These are phyloP conservation scores for Chaetomium strumarium DNA, from an alignment of 2,329 filamentous ascomycete genomes.

Conservation along the genomic window DNA sequence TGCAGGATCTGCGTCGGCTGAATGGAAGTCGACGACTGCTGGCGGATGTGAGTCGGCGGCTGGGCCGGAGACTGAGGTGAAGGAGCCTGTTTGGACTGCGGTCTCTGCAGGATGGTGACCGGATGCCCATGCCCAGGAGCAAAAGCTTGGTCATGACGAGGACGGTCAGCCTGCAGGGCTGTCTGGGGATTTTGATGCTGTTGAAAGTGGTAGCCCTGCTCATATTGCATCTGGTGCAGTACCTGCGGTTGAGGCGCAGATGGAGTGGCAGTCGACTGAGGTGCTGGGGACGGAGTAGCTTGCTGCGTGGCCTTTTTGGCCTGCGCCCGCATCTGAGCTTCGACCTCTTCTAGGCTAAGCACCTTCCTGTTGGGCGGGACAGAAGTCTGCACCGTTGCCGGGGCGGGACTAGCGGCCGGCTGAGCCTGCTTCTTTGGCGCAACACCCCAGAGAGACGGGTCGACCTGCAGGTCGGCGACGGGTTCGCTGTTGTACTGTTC, in stretches of 20 bases:
- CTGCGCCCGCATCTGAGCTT: constrained; percentile 80
- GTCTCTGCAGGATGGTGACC: constrained; percentile 51
- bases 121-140: constrained; percentile 40
- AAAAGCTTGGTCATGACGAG: constrained; percentile 24
- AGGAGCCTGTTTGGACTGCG: constrained; percentile 39
- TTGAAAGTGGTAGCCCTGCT: constrained; percentile 21
- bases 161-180: constrained; percentile 13
- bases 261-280: constrained; percentile 2
- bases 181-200: constrained; percentile 22
- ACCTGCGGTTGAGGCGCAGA: constrained; percentile 29
- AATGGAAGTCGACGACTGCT: constrained; percentile 34
- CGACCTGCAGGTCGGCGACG: constrained; percentile 84
- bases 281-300: constrained; percentile 28
- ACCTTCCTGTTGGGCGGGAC: constrained; percentile 59
- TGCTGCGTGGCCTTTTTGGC: constrained; percentile 45
- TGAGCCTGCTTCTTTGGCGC: constrained; percentile 51
- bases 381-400: constrained; percentile 29
- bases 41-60: constrained; percentile 25
- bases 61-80: constrained; percentile 31
- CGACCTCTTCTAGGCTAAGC: constrained; percentile 94
- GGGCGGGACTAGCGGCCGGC: constrained; percentile 32
- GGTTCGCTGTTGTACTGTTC: constrained; percentile 87
- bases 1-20: constrained; percentile 72
- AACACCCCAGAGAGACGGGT: constrained; percentile 87
- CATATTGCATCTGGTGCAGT: constrained; percentile 25